Evolutionary conservation across 352 stramenopile genomes (phyloP), one percentile per base, ranked within the genome.

Genomic region (Thraustochytrium sp.): DNA sequence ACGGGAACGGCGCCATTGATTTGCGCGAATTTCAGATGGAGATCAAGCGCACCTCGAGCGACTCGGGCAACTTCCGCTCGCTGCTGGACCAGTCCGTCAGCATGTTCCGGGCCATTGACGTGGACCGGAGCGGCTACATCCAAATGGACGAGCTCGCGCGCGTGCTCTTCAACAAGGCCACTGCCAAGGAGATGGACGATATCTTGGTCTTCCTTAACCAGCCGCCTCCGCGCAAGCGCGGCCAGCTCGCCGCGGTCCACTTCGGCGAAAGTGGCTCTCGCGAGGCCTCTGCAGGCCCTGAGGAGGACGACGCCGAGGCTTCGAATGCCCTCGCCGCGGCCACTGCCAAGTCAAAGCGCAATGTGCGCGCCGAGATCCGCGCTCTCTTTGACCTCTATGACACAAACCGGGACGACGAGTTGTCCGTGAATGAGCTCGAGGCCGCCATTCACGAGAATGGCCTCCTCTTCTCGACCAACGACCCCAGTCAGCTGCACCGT

Each of bases 351-450:
- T 46, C 68, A 2, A 80, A 42, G 26, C 68, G 68, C 9, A 80
- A 44, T 31, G 23, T 23, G 5, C 31, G 40, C 9, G 42, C 68
- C 11, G 68, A 80, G 51, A 80, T 80, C 34, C 46, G 68, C 26
- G 68, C 68, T 8, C 44, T 80, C 18, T 80, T 80, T 38, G 68
- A 80, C 51, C 68, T 80, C 1, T 80, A 80, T 31, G 68, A 80
- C 38, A 72, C 40, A 4, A 80, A 80, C 31, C 34, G 42, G 23
- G 68, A 80, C 68, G 53, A 51, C 38, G 44, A 80, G 36, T 34
- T 80, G n/a, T 75, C 68, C 4, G 51, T 80, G 23, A 23, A 29
- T 5, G 68, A 80, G 68, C 2, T 80, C 4, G 34, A 80, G 16
- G 68, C 31, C 38, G 68, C 68, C 23, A 80, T 80, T 63, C 31